These are phyloP conservation scores for Volvox reticuliferus DNA, from an alignment of 139 green algal genomes.

Conservation along the genomic window DNA sequence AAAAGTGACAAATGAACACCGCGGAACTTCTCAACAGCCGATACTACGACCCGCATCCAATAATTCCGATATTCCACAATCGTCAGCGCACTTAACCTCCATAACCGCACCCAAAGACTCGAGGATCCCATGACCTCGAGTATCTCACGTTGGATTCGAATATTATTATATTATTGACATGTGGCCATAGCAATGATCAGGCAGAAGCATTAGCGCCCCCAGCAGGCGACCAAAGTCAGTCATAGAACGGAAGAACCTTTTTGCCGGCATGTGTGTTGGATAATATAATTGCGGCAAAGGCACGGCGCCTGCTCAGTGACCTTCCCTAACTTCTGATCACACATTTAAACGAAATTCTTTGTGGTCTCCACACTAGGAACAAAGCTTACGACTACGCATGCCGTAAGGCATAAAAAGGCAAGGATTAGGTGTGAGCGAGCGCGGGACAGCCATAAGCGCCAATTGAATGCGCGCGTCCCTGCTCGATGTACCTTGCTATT, in stretches of 20 bases:
- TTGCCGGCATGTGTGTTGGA: background rate
- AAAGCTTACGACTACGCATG: background rate
- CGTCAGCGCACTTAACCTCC: background rate
- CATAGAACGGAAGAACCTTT: slow-evolving; percentile 4
- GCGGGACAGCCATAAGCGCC: slow-evolving; percentile 1
- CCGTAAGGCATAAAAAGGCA: slow-evolving; percentile 18
- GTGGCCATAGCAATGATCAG: background rate
- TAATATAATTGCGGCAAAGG: slow-evolving; percentile 13
- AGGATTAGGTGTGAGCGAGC: background rate
- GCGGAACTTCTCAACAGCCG: too few species aligned
- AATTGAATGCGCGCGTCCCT: slow-evolving; percentile 8
- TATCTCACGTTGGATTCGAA: background rate
- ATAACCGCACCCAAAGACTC: background rate
- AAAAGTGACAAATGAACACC: background rate
- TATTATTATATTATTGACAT: background rate
- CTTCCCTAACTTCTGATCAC: background rate
- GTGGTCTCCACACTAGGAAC: background rate
- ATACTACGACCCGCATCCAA: background rate
- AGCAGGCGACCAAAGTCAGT: background rate
- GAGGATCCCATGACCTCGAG: background rate
- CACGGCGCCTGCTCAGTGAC: background rate
- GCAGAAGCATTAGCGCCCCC: background rate
- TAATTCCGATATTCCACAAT: background rate
- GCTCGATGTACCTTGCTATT: background rate
- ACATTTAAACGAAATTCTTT: background rate